phyloP scores from a whole-genome alignment of 2,329 filamentous ascomycete species.

The Curvularia hawaiiensis region DNA sequence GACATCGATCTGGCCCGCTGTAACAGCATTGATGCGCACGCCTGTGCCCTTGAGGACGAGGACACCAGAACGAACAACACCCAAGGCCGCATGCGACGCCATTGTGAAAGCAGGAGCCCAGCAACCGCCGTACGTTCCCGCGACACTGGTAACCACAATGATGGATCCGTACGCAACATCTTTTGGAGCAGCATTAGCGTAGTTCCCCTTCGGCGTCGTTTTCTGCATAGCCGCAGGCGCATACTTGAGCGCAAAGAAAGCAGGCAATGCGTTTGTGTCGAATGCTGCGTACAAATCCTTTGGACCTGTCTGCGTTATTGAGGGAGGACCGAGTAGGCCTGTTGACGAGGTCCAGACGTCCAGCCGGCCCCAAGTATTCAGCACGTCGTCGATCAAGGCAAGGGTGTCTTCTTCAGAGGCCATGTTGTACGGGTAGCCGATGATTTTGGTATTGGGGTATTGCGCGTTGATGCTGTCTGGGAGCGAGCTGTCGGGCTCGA shows the following conservation, averaged over 20 bases:
- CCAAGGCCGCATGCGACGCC: conserved; percentile 64
- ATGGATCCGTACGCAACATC: conserved; percentile 65
- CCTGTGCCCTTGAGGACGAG: conserved; percentile 62
- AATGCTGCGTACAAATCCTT: conserved; percentile 62
- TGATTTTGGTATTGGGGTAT: conserved; percentile 63
- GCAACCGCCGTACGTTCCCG: conserved; percentile 62
- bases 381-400: conserved; percentile 65
- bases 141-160: conserved; percentile 64
- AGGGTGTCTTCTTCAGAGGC: conserved; percentile 66
- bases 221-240: conserved; percentile 68
- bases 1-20: conserved; percentile 54
- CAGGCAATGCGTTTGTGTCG: conserved; percentile 65
- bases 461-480: conserved; percentile 36
- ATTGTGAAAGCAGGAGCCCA: conserved; percentile 68
- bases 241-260: conserved; percentile 70
- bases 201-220: conserved; percentile 59
- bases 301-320: conserved; percentile 61
- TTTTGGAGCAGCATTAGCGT: conserved; percentile 66
- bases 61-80: conserved; percentile 64
- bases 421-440: conserved; percentile 64
- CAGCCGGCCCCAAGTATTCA: conserved; percentile 61
- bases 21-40: conserved; percentile 63
- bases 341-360: conserved; percentile 67
- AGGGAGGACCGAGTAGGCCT: conserved; percentile 61
- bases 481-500: conserved; percentile 53